These are phyloP conservation scores for Ceratobasidium sp. DNA, from an alignment of 1,284 basidiomycete species.

Conservation along the genomic window DNA sequence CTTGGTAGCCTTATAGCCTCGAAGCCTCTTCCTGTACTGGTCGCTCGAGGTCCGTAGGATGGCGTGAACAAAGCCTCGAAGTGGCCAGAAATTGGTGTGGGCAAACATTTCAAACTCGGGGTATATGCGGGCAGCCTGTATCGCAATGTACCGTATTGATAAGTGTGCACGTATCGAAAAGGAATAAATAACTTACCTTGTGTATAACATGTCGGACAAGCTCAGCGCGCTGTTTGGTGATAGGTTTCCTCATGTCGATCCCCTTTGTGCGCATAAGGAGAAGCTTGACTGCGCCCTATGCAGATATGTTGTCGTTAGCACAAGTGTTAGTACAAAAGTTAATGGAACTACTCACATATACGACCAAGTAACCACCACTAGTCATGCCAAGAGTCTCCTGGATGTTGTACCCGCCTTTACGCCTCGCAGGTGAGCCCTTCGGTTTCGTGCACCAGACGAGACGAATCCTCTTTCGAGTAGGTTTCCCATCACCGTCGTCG, in stretches of 20 bases:
- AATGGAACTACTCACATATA: neutral
- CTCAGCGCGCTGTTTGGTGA: neutral
- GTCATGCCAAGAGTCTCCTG: neutral
- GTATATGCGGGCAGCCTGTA: neutral
- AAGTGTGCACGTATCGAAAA: too few relatives aligned
- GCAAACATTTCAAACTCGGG: neutral
- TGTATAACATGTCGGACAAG: neutral
- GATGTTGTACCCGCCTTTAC: neutral
- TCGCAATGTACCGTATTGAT: too few relatives aligned
- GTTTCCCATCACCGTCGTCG: too few relatives aligned
- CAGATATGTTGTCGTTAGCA: too few relatives aligned
- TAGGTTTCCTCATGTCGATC: neutral
- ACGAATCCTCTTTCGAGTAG: neutral
- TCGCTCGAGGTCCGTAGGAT: neutral
- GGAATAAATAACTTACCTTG: neutral
- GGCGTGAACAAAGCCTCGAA: neutral
- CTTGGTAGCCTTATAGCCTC: neutral
- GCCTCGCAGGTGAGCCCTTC: neutral
- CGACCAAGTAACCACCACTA: neutral
- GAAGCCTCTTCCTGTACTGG: neutral
- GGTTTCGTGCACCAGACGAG: neutral
- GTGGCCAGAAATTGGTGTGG: neutral
- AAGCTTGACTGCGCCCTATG: neutral
- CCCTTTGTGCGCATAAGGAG: neutral
- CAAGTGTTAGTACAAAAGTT: neutral